Evolutionary conservation across 1,284 basidiomycete species (phyloP).

Genomic region (Ganoderma boninense): DNA sequence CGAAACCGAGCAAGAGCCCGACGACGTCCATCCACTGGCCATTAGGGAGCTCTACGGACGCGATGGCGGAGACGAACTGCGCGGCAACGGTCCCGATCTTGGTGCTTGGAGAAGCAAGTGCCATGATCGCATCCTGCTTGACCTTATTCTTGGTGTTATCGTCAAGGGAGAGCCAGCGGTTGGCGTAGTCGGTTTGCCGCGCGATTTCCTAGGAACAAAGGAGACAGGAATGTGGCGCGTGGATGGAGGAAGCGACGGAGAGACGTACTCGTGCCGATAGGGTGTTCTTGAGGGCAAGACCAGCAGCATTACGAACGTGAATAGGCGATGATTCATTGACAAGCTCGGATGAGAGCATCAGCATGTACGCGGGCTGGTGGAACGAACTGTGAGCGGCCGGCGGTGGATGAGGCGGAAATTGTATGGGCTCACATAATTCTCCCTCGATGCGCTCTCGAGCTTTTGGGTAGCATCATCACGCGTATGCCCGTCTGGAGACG

Average conservation of each 20-base stretch:
- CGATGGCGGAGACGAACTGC: constrained; percentile 94
- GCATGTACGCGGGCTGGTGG: constrained; percentile 85
- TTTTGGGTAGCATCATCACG: constrained; percentile 90
- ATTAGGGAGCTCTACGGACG: constrained; percentile 90
- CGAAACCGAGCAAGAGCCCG: constrained; percentile 86
- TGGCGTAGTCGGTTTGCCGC: constrained; percentile 80
- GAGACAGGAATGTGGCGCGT: constrained; percentile 20
- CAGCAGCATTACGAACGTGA: constrained; percentile 92
- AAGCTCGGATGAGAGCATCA: constrained; percentile 86
- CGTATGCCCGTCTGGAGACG: constrained; percentile 74
- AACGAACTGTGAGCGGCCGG: constrained; percentile 30
- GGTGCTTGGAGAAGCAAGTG: constrained; percentile 78
- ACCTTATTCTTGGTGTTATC: constrained; percentile 79
- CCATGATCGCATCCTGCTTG: constrained; percentile 88
- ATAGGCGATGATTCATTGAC: constrained; percentile 76
- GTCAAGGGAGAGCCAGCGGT: constrained; percentile 84
- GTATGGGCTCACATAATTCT: constrained; percentile 78
- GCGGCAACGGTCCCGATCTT: constrained; percentile 90
- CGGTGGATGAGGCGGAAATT: constrained; percentile 30
- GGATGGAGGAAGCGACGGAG: constrained; percentile 28
- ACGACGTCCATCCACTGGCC: constrained; percentile 94
- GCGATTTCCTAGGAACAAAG: constrained; percentile 68
- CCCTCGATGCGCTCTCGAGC: constrained; percentile 84
- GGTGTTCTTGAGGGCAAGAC: constrained; percentile 97
- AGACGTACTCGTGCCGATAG: constrained; percentile 80